phyloP scores from a whole-genome alignment of 2,329 filamentous ascomycete species.

The Aspergillus ochraceoroseus region DNA sequence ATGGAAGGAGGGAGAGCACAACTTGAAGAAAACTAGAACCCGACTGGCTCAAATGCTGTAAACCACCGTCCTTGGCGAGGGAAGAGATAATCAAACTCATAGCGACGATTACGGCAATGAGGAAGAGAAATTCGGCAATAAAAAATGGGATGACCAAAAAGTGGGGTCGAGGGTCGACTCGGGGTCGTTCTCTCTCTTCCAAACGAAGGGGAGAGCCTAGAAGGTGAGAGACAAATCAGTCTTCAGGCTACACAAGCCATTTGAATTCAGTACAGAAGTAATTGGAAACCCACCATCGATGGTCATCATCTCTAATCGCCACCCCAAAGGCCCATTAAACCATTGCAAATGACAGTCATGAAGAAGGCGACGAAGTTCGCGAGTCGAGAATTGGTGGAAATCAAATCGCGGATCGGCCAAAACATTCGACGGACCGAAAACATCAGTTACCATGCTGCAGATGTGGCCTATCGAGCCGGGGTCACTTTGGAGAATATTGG shows the following conservation, averaged over 20 bases:
- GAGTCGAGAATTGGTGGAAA: conserved; percentile 34
- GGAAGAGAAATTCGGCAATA: conserved; percentile 31
- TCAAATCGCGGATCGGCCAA: conserved; percentile 26
- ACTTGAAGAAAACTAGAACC: conserved; percentile 32
- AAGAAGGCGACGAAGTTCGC: conserved; percentile 30
- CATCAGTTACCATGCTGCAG: conserved; percentile 33
- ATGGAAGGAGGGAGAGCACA: conserved; percentile 31
- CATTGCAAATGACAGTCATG: conserved; percentile 29
- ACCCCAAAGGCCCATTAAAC: conserved; percentile 26
- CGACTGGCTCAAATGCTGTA: conserved; percentile 31
- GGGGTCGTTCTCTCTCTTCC: conserved; percentile 23
- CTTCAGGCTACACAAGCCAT: too few relatives aligned
- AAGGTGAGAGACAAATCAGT: too few relatives aligned
- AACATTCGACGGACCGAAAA: conserved; percentile 29
- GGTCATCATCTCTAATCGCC: conserved; percentile 28
- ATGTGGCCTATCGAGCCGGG: conserved; percentile 34
- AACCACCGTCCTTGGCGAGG: conserved; percentile 27
- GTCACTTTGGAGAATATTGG: conserved; percentile 32
- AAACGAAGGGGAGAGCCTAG: conserved; percentile 26
- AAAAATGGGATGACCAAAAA: conserved; percentile 35
- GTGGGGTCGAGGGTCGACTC: conserved; percentile 32
- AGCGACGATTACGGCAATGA: conserved; percentile 30
- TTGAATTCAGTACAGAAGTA: too few relatives aligned
- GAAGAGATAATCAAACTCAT: conserved; percentile 31
- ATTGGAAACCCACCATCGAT: conserved; percentile 29